Evolutionary conservation across 2,329 filamentous ascomycete species (phyloP), one percentile per base, ranked within the genome.

Genomic region (Fusarium pseudocircinatum): DNA sequence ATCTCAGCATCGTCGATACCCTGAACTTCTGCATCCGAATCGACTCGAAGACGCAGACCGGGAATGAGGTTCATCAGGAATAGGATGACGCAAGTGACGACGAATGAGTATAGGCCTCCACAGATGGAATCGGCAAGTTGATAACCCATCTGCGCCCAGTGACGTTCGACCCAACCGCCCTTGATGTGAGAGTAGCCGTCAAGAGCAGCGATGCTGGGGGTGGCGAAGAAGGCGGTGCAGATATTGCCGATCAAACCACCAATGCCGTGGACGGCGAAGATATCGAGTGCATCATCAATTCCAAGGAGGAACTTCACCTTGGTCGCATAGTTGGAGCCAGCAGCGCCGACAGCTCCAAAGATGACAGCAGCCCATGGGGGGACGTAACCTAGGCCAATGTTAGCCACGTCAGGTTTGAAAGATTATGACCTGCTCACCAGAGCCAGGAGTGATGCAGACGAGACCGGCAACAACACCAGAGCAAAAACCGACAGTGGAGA

Each of bases 401-500:
- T 63, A 77, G 77, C n/a, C 30, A 47, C 34, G 13, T 43, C 13
- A 12, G 24, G 12, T 50, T 16, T 52, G 49, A 36, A 24, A 44
- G n/a, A 47, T 14, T 39, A 28, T 42, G 40, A 28, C 63, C 11
- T 52, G 77, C 84, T 73, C 80, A 79, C 93, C 95, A 63, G 94
- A 96, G 37, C 93, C 95, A 12, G 95, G 95, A 14, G 95, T 97
- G 74, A 97, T 97, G 66, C 92, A 92, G 11, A 97, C 94, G 26
- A 97, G 87, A 26, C 95, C 95, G 39, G 94, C 93, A 77, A 97
- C 92, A 30, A 97, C 93, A 71, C 95, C 95, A 1, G 93, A 96
- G 84, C 95, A 97, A 87, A 97, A 97, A 6, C 95, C 95, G 32
- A 97, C 94, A 4, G 94, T 96, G 0, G 94, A 97, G 93, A 94